phyloP scores from a whole-genome alignment of 352 stramenopile species.

The Globisporangium nunn region DNA sequence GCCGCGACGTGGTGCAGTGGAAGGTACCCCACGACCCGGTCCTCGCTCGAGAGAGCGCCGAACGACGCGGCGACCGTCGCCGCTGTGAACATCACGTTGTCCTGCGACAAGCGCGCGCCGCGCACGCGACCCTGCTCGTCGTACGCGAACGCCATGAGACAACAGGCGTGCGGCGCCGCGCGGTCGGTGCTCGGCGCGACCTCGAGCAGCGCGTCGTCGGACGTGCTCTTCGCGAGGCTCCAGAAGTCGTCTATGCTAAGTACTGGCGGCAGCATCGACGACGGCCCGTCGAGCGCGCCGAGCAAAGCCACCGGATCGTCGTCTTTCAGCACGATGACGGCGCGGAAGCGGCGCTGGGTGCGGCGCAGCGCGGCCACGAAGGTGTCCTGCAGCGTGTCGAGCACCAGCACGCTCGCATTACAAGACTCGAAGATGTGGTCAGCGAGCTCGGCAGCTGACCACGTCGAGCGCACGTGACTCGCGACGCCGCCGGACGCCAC shows the following conservation, averaged over 20 bases:
- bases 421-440: slow-evolving; percentile 45
- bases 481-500: slow-evolving; percentile 51
- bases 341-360: slow-evolving; percentile 22
- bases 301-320: slow-evolving; percentile 19
- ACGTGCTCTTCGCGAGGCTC: slow-evolving; percentile 14
- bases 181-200: slow-evolving; percentile 10
- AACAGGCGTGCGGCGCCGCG: slow-evolving; percentile 38
- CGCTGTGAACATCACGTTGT: slow-evolving; percentile 81
- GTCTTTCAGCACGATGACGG: slow-evolving; percentile 35
- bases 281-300: slow-evolving; percentile 12
- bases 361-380: slow-evolving; percentile 33
- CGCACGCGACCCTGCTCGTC: slow-evolving; percentile 40
- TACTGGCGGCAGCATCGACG: slow-evolving; percentile 25
- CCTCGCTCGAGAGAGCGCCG: slow-evolving; percentile 31
- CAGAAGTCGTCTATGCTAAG: slow-evolving; percentile 38
- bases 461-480: slow-evolving; percentile 45
- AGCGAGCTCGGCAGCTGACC: slow-evolving; percentile 40
- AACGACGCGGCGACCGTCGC: slow-evolving; percentile 52
- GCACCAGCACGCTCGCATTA: slow-evolving; percentile 45
- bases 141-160: slow-evolving; percentile 58
- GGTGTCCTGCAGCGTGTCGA: slow-evolving; percentile 45
- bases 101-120: slow-evolving; percentile 58
- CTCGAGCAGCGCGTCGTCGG: slow-evolving; percentile 26
- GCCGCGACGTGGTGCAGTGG: slow-evolving; percentile 58
- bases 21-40: slow-evolving; percentile 64